Evolutionary conservation across 257 asterid species (phyloP), one percentile per base, ranked within the genome.

Genomic region (Solanum piurae): DNA sequence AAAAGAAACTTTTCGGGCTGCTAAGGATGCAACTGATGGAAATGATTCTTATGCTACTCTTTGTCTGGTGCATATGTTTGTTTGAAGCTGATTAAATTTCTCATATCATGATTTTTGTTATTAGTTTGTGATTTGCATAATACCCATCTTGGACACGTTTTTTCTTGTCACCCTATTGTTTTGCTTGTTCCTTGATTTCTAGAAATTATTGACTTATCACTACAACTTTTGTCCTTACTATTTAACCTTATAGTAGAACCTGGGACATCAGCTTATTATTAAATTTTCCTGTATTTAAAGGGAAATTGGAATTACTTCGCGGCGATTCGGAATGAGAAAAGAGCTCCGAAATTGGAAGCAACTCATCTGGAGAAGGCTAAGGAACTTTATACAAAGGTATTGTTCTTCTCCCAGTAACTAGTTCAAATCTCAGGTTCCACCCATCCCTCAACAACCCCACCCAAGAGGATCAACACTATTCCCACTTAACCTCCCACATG

Each of bases 331-430:
- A 93, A 93, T 64, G 99, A 97, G 94, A 97, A 96, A 94, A 94
- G 98, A 91, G 92, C 91, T 91, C 99, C 98, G 3, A 95, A 97
- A 91, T 85, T 97, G 92, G 99, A 97, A 90, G 98, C 98, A 88
- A 96, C 98, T 46, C 99, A 97, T 94, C 92, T 94, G 40, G 98
- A 97, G 95, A 97, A 97, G 94, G 98, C 99, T 29, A 96, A 96
- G 93, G 99, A 97, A 89, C 96, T 97, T 58, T 96, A 95, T 88
- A 95, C 99, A 4, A 97, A 96, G 90, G 98, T 96, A 94, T 91
- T 90, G 76, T 46, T 37, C 46, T 86, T 42, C 83, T 86, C 62
- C 71, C 64, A 55, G 86, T 87, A 72, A 85, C 85, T 75, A 64
- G 62, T 44, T 91, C 83, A 89, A 86, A 80, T 55, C 86, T 80